Conservation (phyloP, 192 early-diverging fungal genomes). For the Haplosporangium gracile region DNA sequence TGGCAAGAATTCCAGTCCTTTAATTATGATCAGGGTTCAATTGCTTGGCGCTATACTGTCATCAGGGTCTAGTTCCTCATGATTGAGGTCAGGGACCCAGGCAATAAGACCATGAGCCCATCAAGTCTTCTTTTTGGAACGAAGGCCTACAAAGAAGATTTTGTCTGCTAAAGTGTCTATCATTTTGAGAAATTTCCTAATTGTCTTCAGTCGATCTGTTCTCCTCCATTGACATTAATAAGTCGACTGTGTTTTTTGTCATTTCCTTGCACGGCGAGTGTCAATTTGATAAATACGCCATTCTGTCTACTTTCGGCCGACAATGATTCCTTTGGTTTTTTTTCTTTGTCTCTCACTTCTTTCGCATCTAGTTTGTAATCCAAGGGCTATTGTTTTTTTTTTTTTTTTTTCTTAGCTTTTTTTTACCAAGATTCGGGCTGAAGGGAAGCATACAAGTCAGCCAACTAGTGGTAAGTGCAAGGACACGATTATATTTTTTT, state of each 20-base stretch:
- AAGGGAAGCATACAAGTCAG: background rate
- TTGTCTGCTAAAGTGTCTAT: no score
- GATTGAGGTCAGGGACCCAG: no score
- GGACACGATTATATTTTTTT: background rate
- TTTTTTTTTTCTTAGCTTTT: background rate
- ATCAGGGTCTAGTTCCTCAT: no score
- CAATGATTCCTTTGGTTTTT: background rate
- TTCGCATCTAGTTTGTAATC: background rate
- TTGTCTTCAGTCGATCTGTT: no score
- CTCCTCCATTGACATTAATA: background rate
- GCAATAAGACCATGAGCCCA: no score
- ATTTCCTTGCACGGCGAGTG: background rate
- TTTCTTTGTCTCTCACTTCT: background rate
- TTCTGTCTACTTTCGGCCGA: background rate
- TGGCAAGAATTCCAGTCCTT: no score
- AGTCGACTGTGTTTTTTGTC: background rate
- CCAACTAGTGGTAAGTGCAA: background rate
- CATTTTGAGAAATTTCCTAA: no score
- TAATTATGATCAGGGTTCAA: no score
- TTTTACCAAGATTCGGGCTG: background rate
- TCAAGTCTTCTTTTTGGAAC: no score
- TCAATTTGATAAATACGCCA: background rate
- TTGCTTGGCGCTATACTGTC: no score
- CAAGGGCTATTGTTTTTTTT: background rate
- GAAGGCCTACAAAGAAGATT: no score